Conservation (phyloP, 148 eudicot genomes). For the Mesembryanthemum crystallinum region DNA sequence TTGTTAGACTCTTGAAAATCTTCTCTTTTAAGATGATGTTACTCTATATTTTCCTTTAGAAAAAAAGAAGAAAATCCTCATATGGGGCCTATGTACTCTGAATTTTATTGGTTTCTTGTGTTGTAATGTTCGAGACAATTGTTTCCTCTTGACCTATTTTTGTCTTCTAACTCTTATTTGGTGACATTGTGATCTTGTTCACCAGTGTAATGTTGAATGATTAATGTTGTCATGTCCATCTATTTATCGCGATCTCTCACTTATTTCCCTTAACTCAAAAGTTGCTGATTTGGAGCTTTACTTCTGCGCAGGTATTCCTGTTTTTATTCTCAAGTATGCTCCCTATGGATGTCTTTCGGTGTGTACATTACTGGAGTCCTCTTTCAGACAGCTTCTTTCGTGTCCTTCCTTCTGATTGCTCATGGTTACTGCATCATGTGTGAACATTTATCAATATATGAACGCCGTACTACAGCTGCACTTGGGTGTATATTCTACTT, state of each 20-base stretch:
- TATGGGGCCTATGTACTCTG: too few species aligned
- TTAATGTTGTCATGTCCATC: neutral
- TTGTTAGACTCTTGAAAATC: neutral
- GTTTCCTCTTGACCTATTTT: neutral
- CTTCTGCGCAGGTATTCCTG: constrained; percentile 70
- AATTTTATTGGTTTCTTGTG: too few species aligned
- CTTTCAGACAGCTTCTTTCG: constrained; percentile 81
- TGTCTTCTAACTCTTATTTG: constrained; percentile 4
- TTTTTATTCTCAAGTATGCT: constrained; percentile 71
- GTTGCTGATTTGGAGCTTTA: neutral
- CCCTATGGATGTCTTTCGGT: constrained; percentile 95
- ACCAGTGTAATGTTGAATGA: neutral
- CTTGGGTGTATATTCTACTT: constrained; percentile 80
- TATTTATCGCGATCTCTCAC: neutral
- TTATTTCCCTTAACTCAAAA: neutral
- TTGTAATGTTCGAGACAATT: too few species aligned
- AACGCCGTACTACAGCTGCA: constrained; percentile 67
- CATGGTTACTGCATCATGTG: constrained; percentile 95
- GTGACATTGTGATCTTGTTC: neutral
- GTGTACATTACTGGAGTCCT: constrained; percentile 82
- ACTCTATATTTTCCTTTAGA: too few species aligned
- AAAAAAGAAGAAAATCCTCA: too few species aligned
- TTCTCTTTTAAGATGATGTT: too few species aligned
- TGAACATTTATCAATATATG: constrained; percentile 72
- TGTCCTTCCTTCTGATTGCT: constrained; percentile 81